Evolutionary conservation across 225 moss, liverwort and hornwort genomes (phyloP).

Genomic region (Ulota crispa): DNA sequence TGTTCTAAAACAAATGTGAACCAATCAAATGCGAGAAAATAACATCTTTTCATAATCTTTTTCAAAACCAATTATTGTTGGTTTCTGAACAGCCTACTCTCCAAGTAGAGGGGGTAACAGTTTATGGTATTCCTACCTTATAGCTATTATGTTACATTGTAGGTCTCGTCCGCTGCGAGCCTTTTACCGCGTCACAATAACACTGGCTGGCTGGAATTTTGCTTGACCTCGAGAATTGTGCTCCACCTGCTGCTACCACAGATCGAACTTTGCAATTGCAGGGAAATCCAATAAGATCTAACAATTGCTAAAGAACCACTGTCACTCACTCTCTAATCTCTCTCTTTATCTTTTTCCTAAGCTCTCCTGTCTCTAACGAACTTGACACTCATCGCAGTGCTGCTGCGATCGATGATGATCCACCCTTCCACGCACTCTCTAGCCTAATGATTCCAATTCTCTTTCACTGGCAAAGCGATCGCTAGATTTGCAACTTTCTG

Average conservation of each 20-base stretch:
- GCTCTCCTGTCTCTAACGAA: neutral
- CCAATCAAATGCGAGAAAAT: too few species aligned
- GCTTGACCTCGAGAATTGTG: neutral
- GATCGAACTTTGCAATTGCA: neutral
- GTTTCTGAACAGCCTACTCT: too few species aligned
- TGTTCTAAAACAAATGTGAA: too few species aligned
- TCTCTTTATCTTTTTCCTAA: too few species aligned
- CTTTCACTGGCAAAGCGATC: neutral
- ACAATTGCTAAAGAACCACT: neutral
- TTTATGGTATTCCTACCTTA: too few species aligned
- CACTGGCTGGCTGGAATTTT: neutral
- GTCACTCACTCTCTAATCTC: too few species aligned
- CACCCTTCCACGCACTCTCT: neutral
- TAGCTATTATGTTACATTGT: neutral
- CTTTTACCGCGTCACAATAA: too few species aligned
- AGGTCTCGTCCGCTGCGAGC: neutral
- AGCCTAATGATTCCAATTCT: neutral
- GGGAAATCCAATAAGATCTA: conserved; percentile 5
- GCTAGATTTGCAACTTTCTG: too few species aligned
- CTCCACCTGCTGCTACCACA: neutral
- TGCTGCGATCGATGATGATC: neutral
- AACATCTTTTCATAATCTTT: too few species aligned
- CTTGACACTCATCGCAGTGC: neutral
- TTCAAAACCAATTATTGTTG: too few species aligned
- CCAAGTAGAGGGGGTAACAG: too few species aligned